phyloP scores from a whole-genome alignment of 2,329 filamentous ascomycete genomes.

The Diaporthe citri region DNA sequence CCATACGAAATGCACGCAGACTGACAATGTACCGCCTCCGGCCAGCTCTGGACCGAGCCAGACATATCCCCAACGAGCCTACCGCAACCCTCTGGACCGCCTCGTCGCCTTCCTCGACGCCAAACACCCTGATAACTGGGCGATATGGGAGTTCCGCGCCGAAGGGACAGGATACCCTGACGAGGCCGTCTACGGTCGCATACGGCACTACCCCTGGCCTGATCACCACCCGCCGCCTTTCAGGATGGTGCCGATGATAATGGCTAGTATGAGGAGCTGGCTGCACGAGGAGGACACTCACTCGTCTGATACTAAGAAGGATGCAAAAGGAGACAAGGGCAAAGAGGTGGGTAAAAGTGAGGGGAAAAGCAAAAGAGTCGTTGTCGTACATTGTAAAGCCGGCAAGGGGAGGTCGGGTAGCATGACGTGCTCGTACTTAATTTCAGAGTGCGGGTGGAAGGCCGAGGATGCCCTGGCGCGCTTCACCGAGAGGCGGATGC shows the following conservation, averaged over 20 bases:
- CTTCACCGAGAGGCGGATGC: slow-evolving; percentile 87
- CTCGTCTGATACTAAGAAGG: slow-evolving; percentile 36
- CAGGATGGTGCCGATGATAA: slow-evolving; percentile 85
- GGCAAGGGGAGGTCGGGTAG: slow-evolving; percentile 95
- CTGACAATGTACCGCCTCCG: slow-evolving; percentile 53
- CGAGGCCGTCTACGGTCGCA: slow-evolving; percentile 84
- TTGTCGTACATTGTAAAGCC: slow-evolving; percentile 96
- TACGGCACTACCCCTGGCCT: slow-evolving; percentile 95
- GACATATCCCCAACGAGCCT: slow-evolving; percentile 90
- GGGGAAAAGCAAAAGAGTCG: slow-evolving; percentile 67
- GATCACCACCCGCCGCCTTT: slow-evolving; percentile 98
- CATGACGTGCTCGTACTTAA: slow-evolving; percentile 88
- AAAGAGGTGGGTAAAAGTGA: slow-evolving; percentile 37
- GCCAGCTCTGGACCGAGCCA: slow-evolving; percentile 89
- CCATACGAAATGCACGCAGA: not conserved
- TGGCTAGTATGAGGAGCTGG: slow-evolving; percentile 95
- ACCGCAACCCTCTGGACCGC: slow-evolving; percentile 91
- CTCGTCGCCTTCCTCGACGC: slow-evolving; percentile 89
- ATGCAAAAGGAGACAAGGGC: slow-evolving; percentile 23
- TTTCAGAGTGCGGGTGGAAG: slow-evolving; percentile 81
- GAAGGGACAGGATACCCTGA: slow-evolving; percentile 98
- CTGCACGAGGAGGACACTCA: slow-evolving; percentile 64
- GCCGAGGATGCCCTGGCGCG: slow-evolving; percentile 65
- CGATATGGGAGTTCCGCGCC: slow-evolving; percentile 97
- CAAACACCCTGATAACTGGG: slow-evolving; percentile 87